phyloP scores from a whole-genome alignment of 768 basidiomycete genomes.

The Erythrobasidium yunnanense region DNA sequence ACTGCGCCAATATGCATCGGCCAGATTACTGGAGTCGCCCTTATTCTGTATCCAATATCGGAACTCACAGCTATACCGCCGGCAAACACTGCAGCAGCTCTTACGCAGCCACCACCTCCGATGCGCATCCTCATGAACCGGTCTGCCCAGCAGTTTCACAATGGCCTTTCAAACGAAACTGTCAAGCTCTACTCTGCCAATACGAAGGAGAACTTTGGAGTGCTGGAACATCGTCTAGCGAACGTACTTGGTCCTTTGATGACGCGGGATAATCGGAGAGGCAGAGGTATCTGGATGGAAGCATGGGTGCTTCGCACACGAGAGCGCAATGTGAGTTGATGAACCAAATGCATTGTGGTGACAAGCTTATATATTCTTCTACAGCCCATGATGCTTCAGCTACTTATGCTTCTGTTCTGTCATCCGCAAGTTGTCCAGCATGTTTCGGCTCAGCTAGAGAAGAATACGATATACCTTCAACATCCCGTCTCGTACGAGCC shows the following conservation, averaged over 20 bases:
- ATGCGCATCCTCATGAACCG: slow-evolving; percentile 48
- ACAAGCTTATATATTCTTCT: not conserved
- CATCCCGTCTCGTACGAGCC: slow-evolving; percentile 65
- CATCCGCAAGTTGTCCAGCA: slow-evolving; percentile 82
- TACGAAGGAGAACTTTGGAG: slow-evolving; percentile 59
- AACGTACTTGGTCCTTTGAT: slow-evolving; percentile 69
- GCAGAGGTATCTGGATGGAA: slow-evolving; percentile 49
- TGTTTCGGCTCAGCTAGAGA: slow-evolving; percentile 64
- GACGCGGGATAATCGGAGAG: slow-evolving; percentile 67
- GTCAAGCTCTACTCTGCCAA: slow-evolving; percentile 66
- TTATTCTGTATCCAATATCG: slow-evolving; percentile 68
- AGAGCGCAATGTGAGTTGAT: slow-evolving; percentile 30
- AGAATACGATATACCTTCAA: slow-evolving; percentile 60
- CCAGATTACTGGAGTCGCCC: slow-evolving; percentile 65
- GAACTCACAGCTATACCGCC: slow-evolving; percentile 50
- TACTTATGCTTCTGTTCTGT: slow-evolving; percentile 81
- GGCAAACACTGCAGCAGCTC: not conserved
- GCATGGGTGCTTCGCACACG: slow-evolving; percentile 28
- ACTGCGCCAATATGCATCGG: slow-evolving; percentile 61
- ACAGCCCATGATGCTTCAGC: slow-evolving; percentile 68
- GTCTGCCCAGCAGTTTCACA: slow-evolving; percentile 39
- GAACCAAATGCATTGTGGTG: not conserved
- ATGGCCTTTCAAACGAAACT: slow-evolving; percentile 48
- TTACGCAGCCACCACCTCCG: not conserved
- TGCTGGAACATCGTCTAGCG: slow-evolving; percentile 77